Conservation (phyloP, 1,139 yeast species). For the Nakaseomyces uthaithaninus region DNA sequence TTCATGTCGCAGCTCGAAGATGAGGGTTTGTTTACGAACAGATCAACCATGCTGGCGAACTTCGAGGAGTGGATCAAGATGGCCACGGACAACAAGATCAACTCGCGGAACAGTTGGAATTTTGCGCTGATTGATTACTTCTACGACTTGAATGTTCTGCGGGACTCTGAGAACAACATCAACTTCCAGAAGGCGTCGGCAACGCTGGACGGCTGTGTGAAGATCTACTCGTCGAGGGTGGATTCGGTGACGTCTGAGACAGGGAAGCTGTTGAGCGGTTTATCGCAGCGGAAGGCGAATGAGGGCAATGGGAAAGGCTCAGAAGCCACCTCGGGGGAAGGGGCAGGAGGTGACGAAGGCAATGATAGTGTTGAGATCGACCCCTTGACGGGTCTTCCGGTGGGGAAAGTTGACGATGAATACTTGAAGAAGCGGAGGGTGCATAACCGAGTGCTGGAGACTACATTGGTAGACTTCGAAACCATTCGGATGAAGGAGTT, state of each 20-base stretch:
- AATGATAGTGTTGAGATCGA: constrained; percentile 30
- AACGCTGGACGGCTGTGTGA: constrained; percentile 78
- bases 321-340: constrained; percentile 21
- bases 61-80: constrained; percentile 87
- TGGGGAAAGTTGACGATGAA: constrained; percentile 32
- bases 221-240: constrained; percentile 75
- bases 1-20: constrained; percentile 8
- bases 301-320: constrained; percentile 16
- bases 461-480: constrained; percentile 49
- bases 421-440: constrained; percentile 24
- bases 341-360: constrained; percentile 35
- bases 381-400: constrained; percentile 30
- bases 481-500: constrained; percentile 57
- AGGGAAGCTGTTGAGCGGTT: constrained; percentile 72
- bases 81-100: constrained; percentile 81
- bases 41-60: constrained; percentile 47
- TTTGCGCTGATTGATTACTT: constrained; percentile 84
- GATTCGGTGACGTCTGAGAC: constrained; percentile 91
- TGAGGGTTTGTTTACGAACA: constrained; percentile 30
- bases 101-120: constrained; percentile 64
- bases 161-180: constrained; percentile 31
- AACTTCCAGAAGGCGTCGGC: constrained; percentile 64
- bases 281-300: constrained; percentile 28
- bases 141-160: constrained; percentile 30
- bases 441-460: constrained; percentile 40